phyloP scores from a whole-genome alignment of 169 alveolate species.

The Babesia caballi region DNA sequence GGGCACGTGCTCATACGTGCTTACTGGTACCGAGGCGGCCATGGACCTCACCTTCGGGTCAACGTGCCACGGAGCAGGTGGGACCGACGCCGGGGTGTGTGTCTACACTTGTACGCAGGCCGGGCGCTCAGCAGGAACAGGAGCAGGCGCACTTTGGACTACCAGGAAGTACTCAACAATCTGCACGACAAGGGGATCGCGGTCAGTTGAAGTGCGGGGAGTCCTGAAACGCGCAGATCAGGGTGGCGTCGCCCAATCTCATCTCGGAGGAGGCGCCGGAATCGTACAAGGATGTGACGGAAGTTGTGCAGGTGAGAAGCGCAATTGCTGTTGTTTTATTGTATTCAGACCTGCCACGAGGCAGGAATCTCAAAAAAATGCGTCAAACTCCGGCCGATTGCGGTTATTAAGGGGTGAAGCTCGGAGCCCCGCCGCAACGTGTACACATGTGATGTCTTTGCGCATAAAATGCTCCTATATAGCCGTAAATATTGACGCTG shows the following conservation, averaged over 20 bases:
- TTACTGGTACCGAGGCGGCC: slow-evolving; percentile 84
- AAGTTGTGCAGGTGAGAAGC: slow-evolving; percentile 70
- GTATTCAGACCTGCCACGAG: slow-evolving; percentile 77
- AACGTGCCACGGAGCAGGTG: slow-evolving; percentile 90
- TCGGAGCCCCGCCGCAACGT: not conserved
- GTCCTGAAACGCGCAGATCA: slow-evolving; percentile 31
- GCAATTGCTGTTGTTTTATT: no score
- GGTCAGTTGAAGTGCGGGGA: slow-evolving; percentile 2
- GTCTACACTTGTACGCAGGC: not conserved
- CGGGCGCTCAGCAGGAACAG: slow-evolving; percentile 79
- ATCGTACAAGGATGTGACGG: slow-evolving; percentile 85
- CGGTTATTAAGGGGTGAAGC: slow-evolving; percentile 84
- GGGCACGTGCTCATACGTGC: slow-evolving; percentile 87
- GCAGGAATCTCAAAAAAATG: slow-evolving; percentile 86
- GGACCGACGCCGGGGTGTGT: not conserved
- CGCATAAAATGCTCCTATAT: no score
- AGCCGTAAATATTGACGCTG: no score
- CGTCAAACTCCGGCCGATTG: slow-evolving; percentile 83
- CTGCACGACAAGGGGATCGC: slow-evolving; percentile 69
- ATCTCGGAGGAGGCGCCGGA: slow-evolving; percentile 90
- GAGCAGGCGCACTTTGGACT: slow-evolving; percentile 75
- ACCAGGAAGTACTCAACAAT: slow-evolving; percentile 71
- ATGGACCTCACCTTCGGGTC: slow-evolving; percentile 83
- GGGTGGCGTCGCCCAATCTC: slow-evolving; percentile 88
- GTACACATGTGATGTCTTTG: no score